A percentile compares a stretch with the other conserved stretches of the same genome.
phyloP scores from a whole-genome alignment of 106 monocot genomes.

The Dioscorea alata region DNA sequence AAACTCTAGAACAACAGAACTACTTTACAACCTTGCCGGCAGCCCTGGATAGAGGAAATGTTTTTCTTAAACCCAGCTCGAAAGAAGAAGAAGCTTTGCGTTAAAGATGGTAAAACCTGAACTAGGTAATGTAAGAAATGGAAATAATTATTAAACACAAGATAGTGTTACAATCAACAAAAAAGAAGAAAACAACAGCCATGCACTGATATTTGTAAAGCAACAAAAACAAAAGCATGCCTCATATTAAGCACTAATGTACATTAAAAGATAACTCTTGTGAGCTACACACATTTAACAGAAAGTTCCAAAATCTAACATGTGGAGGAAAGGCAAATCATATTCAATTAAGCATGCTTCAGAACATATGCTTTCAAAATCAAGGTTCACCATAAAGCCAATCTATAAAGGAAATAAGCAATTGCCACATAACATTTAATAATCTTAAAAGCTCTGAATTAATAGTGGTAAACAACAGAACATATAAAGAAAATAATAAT shows the following conservation, averaged over 20 bases:
- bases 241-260: not conserved
- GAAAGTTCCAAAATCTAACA: constrained; percentile 17
- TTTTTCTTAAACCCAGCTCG: not conserved
- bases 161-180: too few relatives aligned
- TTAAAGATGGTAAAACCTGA: constrained; percentile 10
- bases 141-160: not conserved
- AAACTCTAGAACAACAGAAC: constrained; percentile 2
- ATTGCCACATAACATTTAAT: too few relatives aligned
- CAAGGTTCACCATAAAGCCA: too few relatives aligned
- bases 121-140: not conserved
- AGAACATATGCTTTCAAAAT: too few relatives aligned
- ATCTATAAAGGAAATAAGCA: too few relatives aligned
- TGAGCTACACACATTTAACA: not conserved
- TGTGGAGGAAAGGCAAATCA: constrained; percentile 13
- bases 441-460: too few relatives aligned
- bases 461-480: too few relatives aligned
- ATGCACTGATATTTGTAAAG: too few relatives aligned
- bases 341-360: not conserved
- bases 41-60: not conserved
- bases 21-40: not conserved
- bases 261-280: constrained; percentile 13
- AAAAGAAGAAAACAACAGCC: too few relatives aligned
- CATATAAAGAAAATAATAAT: too few relatives aligned
- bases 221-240: too few relatives aligned
- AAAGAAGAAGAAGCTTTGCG: not conserved